Evolutionary conservation across 2,329 filamentous ascomycete species (phyloP).

Genomic region (Aspergillus sp.): DNA sequence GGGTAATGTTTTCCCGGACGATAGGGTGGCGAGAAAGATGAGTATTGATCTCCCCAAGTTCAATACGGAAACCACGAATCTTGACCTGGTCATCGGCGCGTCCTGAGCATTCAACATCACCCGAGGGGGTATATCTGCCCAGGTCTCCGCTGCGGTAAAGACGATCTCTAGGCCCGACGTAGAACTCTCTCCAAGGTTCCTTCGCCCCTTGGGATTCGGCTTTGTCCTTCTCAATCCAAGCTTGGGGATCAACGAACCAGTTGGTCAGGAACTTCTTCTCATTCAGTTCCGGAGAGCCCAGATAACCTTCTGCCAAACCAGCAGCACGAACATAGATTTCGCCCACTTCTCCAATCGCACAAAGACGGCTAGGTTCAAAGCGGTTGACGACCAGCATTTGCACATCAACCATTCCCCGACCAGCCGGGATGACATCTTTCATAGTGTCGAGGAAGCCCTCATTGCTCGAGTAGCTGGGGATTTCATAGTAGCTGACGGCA

Average conservation of each 20-base stretch:
- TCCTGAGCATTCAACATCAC: slow-evolving; percentile 74
- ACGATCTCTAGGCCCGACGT: slow-evolving; percentile 77
- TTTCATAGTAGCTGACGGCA: slow-evolving; percentile 78
- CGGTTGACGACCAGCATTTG: slow-evolving; percentile 82
- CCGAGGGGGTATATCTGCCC: slow-evolving; percentile 68
- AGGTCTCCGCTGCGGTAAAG: slow-evolving; percentile 87
- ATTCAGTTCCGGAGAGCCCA: slow-evolving; percentile 61
- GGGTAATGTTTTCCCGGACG: slow-evolving; percentile 79
- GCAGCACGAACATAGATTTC: slow-evolving; percentile 81
- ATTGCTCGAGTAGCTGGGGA: slow-evolving; percentile 64
- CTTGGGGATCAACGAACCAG: slow-evolving; percentile 77
- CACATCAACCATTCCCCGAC: slow-evolving; percentile 82
- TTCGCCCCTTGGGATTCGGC: slow-evolving; percentile 47
- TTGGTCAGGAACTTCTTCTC: slow-evolving; percentile 75
- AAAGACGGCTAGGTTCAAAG: slow-evolving; percentile 64
- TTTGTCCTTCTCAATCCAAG: slow-evolving; percentile 66
- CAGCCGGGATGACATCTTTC: slow-evolving; percentile 76
- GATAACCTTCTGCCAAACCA: slow-evolving; percentile 80
- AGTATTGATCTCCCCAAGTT: slow-evolving; percentile 88
- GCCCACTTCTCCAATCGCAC: slow-evolving; percentile 75
- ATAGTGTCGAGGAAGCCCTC: slow-evolving; percentile 62
- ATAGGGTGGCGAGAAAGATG: slow-evolving; percentile 72
- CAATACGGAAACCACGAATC: slow-evolving; percentile 92
- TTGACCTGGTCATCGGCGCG: slow-evolving; percentile 89
- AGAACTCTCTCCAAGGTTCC: slow-evolving; percentile 76